phyloP scores from a whole-genome alignment of 2,329 filamentous ascomycete genomes.

The Teratosphaeria viscida region DNA sequence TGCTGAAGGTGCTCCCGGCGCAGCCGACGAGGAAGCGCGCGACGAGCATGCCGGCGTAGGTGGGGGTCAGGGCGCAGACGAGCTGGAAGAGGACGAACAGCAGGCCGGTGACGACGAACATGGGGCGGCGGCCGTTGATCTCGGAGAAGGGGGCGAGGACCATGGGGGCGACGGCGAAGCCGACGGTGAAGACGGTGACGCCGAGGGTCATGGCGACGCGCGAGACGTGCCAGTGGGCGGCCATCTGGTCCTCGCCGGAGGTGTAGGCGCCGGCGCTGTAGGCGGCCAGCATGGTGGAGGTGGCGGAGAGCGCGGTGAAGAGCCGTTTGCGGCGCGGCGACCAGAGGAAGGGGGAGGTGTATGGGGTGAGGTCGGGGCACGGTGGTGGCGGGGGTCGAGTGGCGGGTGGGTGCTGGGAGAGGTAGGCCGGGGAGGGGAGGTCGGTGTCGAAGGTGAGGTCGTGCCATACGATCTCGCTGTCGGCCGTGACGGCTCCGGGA shows the following conservation, averaged over 20 bases:
- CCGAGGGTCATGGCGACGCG: slow-evolving; percentile 58
- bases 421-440: slow-evolving; percentile 38
- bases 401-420: slow-evolving; percentile 16
- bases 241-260: slow-evolving; percentile 56
- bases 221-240: slow-evolving; percentile 53
- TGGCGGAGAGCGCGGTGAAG: slow-evolving; percentile 62
- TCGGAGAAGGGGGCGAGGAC: slow-evolving; percentile 78
- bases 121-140: slow-evolving; percentile 74
- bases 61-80: slow-evolving; percentile 60
- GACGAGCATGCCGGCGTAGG: slow-evolving; percentile 62
- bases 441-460: slow-evolving; percentile 54
- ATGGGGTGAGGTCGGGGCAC: slow-evolving; percentile 56
- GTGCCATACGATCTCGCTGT: slow-evolving; percentile 39
- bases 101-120: slow-evolving; percentile 64
- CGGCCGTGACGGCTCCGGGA: not conserved
- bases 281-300: slow-evolving; percentile 66
- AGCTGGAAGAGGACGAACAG: slow-evolving; percentile 63
- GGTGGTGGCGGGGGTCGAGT: slow-evolving; percentile 36
- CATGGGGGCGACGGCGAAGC: slow-evolving; percentile 80
- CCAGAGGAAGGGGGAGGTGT: slow-evolving; percentile 64
- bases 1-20: slow-evolving; percentile 70
- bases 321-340: slow-evolving; percentile 55
- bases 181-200: slow-evolving; percentile 71
- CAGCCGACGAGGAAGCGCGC: slow-evolving; percentile 66
- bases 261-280: slow-evolving; percentile 75